Evolutionary conservation across 2,329 filamentous ascomycete species (phyloP), one percentile per base, ranked within the genome.

Genomic region (Apiospora saccharicola): DNA sequence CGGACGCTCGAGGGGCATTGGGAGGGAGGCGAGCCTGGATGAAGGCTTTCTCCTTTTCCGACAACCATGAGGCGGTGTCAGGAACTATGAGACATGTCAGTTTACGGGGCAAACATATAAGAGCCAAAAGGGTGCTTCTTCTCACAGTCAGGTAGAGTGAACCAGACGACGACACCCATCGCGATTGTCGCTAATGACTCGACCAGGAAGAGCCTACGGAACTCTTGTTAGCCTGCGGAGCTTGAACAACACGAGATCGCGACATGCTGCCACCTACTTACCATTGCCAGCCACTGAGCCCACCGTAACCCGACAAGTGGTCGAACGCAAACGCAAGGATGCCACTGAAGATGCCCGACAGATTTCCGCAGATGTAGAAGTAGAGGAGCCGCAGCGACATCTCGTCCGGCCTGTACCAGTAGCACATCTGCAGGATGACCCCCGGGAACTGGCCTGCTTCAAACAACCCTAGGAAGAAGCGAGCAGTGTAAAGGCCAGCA

Each of bases 121-220:
- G n/a, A 44, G 43, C 24, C 37, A 14, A 53, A 53, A n/a, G 4
- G 24, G 10, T 26, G 1, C 46, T 14, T 22, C 24, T n/a, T 71
- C 82, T 75, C 77, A 86, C 85, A 89, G 74, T 90, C 87, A 0
- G 88, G 88, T 0, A 90, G 80, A 0, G 86, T 71, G 70, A 90
- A 88, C 79, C 86, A 89, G 16, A 89, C 83, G 6, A 82, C 76
- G 4, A 86, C 76, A 10, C 87, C 86, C 0, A 86, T 67, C 1
- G 86, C 69, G 10, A 89, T 79, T 0, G 87, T 89, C 16, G 82
- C 77, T 37, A 86, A 78, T 4, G 86, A 86, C 76, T 89, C 86
- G 6, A 79, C 76, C 1, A 85, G 74, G 71, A 85, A 83, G 1
- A 85, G 72, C 83, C 81, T n/a, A n/a, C n/a, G n/a, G n/a, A n/a